Evolutionary conservation across 495 filamentous ascomycete genomes (phyloP).

Genomic region (Xanthoparmelia taractica): DNA sequence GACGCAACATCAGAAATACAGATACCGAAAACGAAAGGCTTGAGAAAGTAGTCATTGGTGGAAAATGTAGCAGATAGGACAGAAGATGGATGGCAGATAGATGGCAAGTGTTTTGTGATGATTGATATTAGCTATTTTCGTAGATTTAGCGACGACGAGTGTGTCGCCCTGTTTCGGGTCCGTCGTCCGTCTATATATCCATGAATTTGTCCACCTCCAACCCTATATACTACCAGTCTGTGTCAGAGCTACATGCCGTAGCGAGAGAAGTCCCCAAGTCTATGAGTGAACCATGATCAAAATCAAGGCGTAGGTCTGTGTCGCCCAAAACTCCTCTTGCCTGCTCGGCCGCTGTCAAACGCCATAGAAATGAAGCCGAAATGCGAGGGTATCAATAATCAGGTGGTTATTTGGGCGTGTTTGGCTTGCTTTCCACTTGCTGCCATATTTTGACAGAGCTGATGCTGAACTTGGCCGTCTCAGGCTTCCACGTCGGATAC

Average conservation of each 20-base stretch:
- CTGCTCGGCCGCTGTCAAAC: slow-evolving; percentile 7
- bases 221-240: background rate
- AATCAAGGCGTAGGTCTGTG: background rate
- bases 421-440: slow-evolving; percentile 34
- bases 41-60: background rate
- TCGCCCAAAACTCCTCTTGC: background rate
- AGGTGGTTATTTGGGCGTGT: background rate
- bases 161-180: background rate
- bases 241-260: background rate
- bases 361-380: slow-evolving; percentile 1
- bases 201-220: background rate
- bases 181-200: slow-evolving; percentile 1
- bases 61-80: background rate
- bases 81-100: background rate
- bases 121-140: background rate
- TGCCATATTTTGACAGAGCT: slow-evolving; percentile 75
- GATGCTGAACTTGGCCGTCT: slow-evolving; percentile 58
- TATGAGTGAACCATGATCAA: background rate
- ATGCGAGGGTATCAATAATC: background rate
- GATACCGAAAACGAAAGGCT: too few relatives aligned
- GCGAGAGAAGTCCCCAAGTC: background rate
- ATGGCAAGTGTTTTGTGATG: background rate
- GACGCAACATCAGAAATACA: too few relatives aligned
- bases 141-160: background rate
- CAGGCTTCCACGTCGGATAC: slow-evolving; percentile 63